Conservation (phyloP, 2,329 filamentous ascomycete genomes). For the Aspergillus caelatus region DNA sequence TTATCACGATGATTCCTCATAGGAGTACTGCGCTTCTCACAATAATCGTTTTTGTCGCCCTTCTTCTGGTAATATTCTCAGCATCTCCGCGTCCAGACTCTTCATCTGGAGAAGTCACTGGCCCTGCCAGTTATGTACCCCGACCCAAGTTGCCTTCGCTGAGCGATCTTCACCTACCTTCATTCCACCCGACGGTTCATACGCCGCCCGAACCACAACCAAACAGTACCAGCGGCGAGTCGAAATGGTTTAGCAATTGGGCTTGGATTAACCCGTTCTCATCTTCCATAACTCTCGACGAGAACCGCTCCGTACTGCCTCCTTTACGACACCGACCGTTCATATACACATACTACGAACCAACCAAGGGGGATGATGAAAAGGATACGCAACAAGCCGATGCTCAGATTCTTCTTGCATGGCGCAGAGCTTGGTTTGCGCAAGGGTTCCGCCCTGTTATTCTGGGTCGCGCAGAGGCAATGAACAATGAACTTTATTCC, state of each 20-base stretch:
- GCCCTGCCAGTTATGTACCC: constrained; percentile 36
- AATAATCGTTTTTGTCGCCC: constrained; percentile 46
- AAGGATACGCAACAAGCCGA: constrained; percentile 68
- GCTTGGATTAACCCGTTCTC: constrained; percentile 92
- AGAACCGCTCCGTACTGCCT: constrained; percentile 81
- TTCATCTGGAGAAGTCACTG: constrained; percentile 25
- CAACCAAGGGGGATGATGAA: constrained; percentile 63
- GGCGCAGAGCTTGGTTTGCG: constrained; percentile 94
- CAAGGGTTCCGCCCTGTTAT: constrained; percentile 87
- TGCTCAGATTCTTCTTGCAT: constrained; percentile 76
- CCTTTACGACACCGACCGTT: constrained; percentile 69
- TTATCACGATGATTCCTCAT: constrained; percentile 42
- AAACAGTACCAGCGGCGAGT: constrained; percentile 76
- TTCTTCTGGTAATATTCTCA: constrained; percentile 49
- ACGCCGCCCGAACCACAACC: constrained; percentile 68
- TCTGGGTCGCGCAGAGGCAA: constrained; percentile 76
- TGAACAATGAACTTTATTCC: constrained; percentile 77
- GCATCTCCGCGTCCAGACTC: constrained; percentile 36
- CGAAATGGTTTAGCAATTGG: constrained; percentile 86
- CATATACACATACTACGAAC: constrained; percentile 91
- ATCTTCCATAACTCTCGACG: constrained; percentile 74
- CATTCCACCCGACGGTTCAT: constrained; percentile 71
- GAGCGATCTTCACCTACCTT: constrained; percentile 61
- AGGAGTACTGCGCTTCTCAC: constrained; percentile 45
- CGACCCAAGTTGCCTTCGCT: constrained; percentile 47